Percentiles rank a stretch among this genome's conserved stretches.
Conservation (phyloP, 495 filamentous ascomycete species). For the Melanomma pulvis-pyrius region DNA sequence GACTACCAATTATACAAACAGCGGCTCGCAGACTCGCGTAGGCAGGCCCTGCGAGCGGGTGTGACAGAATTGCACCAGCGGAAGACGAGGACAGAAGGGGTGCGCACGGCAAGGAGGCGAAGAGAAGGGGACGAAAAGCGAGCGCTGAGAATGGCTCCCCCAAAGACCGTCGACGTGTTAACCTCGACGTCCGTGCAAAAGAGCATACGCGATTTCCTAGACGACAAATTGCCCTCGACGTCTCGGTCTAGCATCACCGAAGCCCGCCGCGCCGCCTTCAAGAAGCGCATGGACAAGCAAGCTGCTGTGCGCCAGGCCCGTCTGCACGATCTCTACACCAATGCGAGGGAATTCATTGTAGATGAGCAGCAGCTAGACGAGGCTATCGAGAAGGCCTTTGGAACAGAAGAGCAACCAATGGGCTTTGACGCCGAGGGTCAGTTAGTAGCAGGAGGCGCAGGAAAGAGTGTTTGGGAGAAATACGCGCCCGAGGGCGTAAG, state of each 20-base stretch:
- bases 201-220: constrained; percentile 35
- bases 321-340: constrained; percentile 66
- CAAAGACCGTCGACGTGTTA: constrained; percentile 63
- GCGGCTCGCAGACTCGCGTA: constrained; percentile 60
- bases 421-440: constrained; percentile 24
- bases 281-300: constrained; percentile 44
- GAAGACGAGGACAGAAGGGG: constrained; percentile 52
- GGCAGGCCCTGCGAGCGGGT: constrained; percentile 66
- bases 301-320: constrained; percentile 43
- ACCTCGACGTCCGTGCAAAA: constrained; percentile 53
- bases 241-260: constrained; percentile 52
- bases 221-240: constrained; percentile 51
- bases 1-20: constrained; percentile 65
- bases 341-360: constrained; percentile 66
- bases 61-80: constrained; percentile 60
- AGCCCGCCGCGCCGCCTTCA: constrained; percentile 48
- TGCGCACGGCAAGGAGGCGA: constrained; percentile 45
- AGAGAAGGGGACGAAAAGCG: constrained; percentile 49
- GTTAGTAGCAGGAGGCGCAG: constrained; percentile 22
- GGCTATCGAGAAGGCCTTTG: constrained; percentile 65
- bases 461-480: constrained; percentile 62
- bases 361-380: constrained; percentile 62
- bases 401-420: constrained; percentile 53
- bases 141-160: constrained; percentile 52
- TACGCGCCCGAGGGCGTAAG: constrained; percentile 57